Conservation (phyloP, 305 asterid genomes). For the Lippia alba region DNA sequence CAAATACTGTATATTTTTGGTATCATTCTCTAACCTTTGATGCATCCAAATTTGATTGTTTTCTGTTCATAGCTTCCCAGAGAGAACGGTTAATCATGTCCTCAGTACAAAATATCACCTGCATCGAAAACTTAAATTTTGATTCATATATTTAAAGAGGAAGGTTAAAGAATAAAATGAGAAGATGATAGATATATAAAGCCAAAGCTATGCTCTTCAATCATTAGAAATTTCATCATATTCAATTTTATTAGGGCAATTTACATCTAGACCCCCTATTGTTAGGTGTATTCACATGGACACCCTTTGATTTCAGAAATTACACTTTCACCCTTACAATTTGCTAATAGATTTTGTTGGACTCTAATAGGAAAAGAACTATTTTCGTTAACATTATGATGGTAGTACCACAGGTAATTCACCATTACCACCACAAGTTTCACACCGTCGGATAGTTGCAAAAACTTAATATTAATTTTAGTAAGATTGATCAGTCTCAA, state of each 20-base stretch:
- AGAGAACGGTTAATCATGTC: constrained; percentile 77
- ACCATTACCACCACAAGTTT: too few relatives aligned
- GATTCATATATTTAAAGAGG: background rate
- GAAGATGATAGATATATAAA: background rate
- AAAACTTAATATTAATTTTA: too few relatives aligned
- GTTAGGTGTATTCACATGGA: too few relatives aligned
- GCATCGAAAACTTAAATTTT: constrained; percentile 31
- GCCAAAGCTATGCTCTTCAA: background rate
- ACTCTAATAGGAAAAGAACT: too few relatives aligned
- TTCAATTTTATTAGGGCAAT: background rate
- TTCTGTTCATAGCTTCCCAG: constrained; percentile 89
- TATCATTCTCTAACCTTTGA: constrained; percentile 48
- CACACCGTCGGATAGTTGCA: too few relatives aligned
- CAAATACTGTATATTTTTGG: too few relatives aligned
- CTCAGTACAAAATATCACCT: constrained; percentile 83
- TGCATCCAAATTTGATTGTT: constrained; percentile 66
- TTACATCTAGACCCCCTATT: background rate
- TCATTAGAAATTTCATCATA: background rate
- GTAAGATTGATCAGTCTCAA: too few relatives aligned
- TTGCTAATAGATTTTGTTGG: background rate
- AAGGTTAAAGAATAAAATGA: background rate
- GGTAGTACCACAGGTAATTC: too few relatives aligned
- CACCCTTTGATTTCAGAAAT: too few relatives aligned
- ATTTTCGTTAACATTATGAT: too few relatives aligned
- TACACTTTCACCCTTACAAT: too few relatives aligned